Percentiles rank a stretch among this genome's conserved stretches.
These are phyloP conservation scores for Syzygium aqueum DNA, from an alignment of 345 rosid species.

Conservation along the genomic window DNA sequence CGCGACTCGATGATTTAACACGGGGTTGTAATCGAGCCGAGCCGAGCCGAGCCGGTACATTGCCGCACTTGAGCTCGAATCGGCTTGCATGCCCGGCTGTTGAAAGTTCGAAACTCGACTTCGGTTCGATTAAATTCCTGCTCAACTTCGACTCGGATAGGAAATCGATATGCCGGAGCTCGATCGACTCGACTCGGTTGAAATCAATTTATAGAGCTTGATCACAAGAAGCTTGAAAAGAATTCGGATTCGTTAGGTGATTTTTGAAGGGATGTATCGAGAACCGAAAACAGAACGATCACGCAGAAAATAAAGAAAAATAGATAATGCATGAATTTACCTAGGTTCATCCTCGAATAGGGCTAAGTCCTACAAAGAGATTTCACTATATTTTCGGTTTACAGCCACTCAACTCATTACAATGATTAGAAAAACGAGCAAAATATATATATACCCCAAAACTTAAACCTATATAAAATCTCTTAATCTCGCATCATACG, in stretches of 20 bases:
- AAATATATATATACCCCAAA: no score
- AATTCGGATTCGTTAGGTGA: background rate
- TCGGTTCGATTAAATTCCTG: background rate
- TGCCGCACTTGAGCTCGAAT: background rate
- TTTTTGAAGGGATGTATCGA: no score
- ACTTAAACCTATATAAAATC: no score
- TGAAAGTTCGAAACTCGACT: background rate
- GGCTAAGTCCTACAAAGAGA: no score
- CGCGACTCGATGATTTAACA: rapidly evolving
- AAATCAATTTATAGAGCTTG: background rate
- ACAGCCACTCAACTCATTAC: no score
- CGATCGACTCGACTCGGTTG: background rate
- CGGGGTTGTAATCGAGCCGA: background rate
- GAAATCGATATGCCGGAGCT: background rate
- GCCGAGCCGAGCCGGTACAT: background rate
- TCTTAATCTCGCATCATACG: no score
- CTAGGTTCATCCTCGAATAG: no score
- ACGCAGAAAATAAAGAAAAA: no score
- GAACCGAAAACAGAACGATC: no score
- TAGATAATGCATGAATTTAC: no score
- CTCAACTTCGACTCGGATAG: background rate
- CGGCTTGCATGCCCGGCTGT: background rate
- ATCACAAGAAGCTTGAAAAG: rapidly evolving
- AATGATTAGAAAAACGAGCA: no score
- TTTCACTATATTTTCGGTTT: no score